A percentile compares a stretch with the other conserved stretches of the same genome.
These are phyloP conservation scores for Galeopsis tetrahit DNA, from an alignment of 257 asterid species.

Conservation along the genomic window DNA sequence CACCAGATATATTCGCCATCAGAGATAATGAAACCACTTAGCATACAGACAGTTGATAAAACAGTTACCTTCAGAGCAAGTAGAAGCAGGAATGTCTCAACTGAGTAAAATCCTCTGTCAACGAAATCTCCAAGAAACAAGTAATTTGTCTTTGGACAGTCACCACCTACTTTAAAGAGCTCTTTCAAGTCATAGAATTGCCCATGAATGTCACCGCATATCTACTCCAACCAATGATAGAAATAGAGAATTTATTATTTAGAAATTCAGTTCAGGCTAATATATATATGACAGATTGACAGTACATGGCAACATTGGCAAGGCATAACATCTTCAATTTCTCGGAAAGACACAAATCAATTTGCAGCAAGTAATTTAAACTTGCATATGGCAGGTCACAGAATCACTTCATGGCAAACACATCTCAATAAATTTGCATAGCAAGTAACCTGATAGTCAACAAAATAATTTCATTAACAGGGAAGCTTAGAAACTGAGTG, in stretches of 20 bases:
- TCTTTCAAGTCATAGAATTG: conserved; percentile 98
- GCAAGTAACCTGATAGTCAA: not conserved
- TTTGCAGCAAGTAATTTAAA: not conserved
- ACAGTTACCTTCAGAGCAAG: conserved; percentile 82
- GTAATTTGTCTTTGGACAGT: conserved; percentile 91
- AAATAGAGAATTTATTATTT: conserved; percentile 18
- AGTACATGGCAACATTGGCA: not conserved
- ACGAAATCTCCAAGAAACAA: conserved; percentile 97
- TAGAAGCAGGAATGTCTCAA: conserved; percentile 92
- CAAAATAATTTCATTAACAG: not conserved
- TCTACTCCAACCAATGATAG: conserved; percentile 48
- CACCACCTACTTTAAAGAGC: conserved; percentile 94
- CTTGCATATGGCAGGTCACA: not conserved
- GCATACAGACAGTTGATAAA: conserved; percentile 1
- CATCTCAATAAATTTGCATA: conserved; percentile 10
- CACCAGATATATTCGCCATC: not conserved
- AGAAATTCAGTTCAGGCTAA: conserved; percentile 20
- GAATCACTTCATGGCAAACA: not conserved
- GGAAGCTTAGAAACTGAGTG: not conserved
- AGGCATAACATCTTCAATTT: not conserved
- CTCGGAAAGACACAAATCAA: conserved; percentile 3
- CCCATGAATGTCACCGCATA: conserved; percentile 97
- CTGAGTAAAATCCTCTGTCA: conserved; percentile 95
- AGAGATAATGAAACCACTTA: conserved; percentile 17
- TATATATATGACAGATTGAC: not conserved